Base-by-base conservation (phyloP, 805 yeast genomes). In the Candida takata region DNA sequence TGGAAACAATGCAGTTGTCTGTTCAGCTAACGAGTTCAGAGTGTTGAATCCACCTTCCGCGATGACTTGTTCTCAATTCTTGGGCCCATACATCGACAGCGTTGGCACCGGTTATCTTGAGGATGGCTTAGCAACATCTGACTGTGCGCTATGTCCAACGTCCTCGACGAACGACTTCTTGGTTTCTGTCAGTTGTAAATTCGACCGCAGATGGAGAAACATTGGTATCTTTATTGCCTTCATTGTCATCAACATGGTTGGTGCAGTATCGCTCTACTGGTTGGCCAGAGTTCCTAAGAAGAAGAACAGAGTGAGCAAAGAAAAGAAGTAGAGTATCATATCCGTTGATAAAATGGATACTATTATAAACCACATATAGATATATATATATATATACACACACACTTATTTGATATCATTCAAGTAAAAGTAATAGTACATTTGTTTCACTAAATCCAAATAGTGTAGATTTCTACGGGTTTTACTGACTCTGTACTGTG, bases 221-320 rank as follows among this genome's bases (percentile, higher is more conserved):
- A 65, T 66, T 45, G 84, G 84, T 48, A 65, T 77, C 44, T 61
- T 72, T 55, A 60, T 64, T 61, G 68, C 57, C 17, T 69, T 53
- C 53, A 62, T 67, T 35, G 34, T 52, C 21, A 60, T 69, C 55
- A 68, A 69, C 46, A 43, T 62, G 25, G 31, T 41, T 36, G 63
- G 64, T 38, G 64, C 81, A 10, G 36, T 58, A 3, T 70, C 64
- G 49, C 48, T 67, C 44, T 69, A 79, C 66, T 77, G 82, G 47
- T 32, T 40, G 31, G 80, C 77, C 11, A 74, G 92, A 68, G 90
- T 82, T 42, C 92, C 92, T 36, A 80, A 80, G 70, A 48, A 72
- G 69, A 44, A 55, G 20, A 17, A 15, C 18, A 27, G 29, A 15
- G 29, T 27, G 29, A 27, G 54, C 51, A 15, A n/a, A n/a, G 29